These are phyloP conservation scores for Venturia nashicola DNA, from an alignment of 2,329 filamentous ascomycete genomes.

Conservation along the genomic window DNA sequence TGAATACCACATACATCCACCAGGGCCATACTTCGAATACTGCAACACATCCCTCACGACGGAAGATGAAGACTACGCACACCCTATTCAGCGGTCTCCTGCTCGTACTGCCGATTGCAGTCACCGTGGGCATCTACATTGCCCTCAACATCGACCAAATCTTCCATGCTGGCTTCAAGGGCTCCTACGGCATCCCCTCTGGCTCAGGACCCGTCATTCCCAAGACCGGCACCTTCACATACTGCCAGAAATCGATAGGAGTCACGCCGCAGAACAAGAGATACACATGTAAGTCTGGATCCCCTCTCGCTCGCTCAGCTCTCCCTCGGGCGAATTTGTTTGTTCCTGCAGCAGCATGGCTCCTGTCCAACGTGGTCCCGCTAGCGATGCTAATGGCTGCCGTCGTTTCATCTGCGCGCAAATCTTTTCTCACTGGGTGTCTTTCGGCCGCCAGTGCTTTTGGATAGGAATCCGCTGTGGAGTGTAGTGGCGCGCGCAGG, in stretches of 20 bases:
- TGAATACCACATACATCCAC: too few species aligned
- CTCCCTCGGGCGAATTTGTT: background rate
- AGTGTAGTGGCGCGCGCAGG: background rate
- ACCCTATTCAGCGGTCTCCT: constrained; percentile 9
- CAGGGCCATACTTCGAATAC: too few species aligned
- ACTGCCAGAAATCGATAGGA: constrained; percentile 35
- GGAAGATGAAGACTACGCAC: constrained; percentile 1
- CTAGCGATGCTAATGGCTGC: constrained; percentile 27
- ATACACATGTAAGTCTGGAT: constrained; percentile 7
- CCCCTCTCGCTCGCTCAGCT: too few species aligned
- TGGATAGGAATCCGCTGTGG: too few species aligned
- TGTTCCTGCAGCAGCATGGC: constrained; percentile 19
- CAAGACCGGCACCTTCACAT: constrained; percentile 13
- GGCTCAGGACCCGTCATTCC: constrained; percentile 7
- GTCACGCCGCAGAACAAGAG: constrained; percentile 25
- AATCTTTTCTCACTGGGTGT: background rate
- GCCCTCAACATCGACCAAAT: constrained; percentile 11
- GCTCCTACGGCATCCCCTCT: background rate
- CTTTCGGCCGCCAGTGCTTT: too few species aligned
- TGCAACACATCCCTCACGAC: background rate
- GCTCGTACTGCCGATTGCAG: constrained; percentile 6
- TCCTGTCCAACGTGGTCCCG: constrained; percentile 23
- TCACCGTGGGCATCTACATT: constrained; percentile 11
- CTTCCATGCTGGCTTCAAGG: constrained; percentile 7
- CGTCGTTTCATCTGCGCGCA: background rate